Conservation (phyloP, 805 yeast genomes). For the Metschnikowia arizonensis region DNA sequence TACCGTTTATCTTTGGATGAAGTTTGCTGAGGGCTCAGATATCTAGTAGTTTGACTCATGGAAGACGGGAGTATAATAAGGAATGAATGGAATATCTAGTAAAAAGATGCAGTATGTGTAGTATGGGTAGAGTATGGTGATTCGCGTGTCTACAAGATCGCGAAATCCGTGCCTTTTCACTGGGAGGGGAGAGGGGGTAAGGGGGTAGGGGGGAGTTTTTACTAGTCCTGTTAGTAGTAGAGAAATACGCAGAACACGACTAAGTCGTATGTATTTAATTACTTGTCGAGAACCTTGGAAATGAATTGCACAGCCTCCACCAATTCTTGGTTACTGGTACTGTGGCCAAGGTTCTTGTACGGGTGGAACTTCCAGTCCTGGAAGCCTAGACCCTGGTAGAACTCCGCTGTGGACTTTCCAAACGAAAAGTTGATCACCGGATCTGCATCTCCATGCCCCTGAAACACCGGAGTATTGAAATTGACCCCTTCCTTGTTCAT, state of each 20-base stretch:
- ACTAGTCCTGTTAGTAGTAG: no score
- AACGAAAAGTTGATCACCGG: conserved; percentile 49
- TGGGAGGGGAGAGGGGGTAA: no score
- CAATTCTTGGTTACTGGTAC: conserved; percentile 65
- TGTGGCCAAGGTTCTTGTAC: conserved; percentile 66
- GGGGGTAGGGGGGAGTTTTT: no score
- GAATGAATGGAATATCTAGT: no score
- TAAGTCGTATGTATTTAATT: not conserved
- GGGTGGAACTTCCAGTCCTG: conserved; percentile 39
- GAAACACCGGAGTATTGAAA: conserved; percentile 68
- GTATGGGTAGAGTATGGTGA: not conserved
- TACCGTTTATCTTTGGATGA: conserved; percentile 64
- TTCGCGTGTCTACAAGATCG: not conserved
- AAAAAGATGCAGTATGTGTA: no score
- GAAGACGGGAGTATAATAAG: no score
- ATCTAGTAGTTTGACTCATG: conserved; percentile 1
- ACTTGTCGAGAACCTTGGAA: conserved; percentile 19
- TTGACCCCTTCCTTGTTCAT: conserved; percentile 37
- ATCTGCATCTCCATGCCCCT: conserved; percentile 84
- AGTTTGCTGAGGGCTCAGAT: not conserved
- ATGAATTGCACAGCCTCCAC: conserved; percentile 42
- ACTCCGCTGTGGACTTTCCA: conserved; percentile 41
- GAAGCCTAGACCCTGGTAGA: conserved; percentile 47
- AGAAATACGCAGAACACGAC: not conserved
- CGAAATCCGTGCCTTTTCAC: conserved; percentile 6